Conservation (phyloP, 139 green algal species). For the Eudorina sp. region DNA sequence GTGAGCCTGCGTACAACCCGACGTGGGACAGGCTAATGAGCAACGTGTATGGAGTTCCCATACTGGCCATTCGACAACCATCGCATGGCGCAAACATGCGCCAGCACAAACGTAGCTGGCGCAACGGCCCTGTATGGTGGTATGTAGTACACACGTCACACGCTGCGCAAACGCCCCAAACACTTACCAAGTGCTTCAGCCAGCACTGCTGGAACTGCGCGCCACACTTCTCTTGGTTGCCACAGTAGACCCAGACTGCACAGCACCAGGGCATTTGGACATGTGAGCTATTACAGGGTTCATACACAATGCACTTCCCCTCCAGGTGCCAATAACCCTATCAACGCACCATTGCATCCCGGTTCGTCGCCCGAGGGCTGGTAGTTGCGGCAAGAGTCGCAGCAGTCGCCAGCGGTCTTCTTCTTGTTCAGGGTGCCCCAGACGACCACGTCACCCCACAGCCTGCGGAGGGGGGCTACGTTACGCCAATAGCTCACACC, state of each 20-base stretch:
- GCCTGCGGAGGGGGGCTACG: slow-evolving; percentile 57
- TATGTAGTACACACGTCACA: no score
- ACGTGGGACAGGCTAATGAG: no score
- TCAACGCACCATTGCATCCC: slow-evolving; percentile 80
- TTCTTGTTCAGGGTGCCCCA: slow-evolving; percentile 71
- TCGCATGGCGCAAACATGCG: no score
- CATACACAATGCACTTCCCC: neutral
- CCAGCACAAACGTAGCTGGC: no score
- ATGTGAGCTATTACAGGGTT: neutral
- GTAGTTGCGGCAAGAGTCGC: slow-evolving; percentile 65
- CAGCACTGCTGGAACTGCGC: slow-evolving; percentile 82
- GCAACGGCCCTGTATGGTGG: no score
- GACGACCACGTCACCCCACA: slow-evolving; percentile 85
- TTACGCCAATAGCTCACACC: neutral
- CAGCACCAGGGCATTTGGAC: neutral
- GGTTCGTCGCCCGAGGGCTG: slow-evolving; percentile 63
- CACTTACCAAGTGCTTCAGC: slow-evolving; percentile 89
- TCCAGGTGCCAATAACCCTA: neutral
- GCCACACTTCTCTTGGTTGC: slow-evolving; percentile 69
- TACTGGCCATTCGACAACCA: no score
- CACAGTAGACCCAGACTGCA: slow-evolving; percentile 93
- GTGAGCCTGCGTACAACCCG: slow-evolving; percentile 71
- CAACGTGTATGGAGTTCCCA: no score
- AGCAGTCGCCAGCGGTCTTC: slow-evolving; percentile 73
- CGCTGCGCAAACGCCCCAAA: no score